Evolutionary conservation across 2,329 filamentous ascomycete genomes (phyloP).

Genomic region (Ophiostoma sp.): DNA sequence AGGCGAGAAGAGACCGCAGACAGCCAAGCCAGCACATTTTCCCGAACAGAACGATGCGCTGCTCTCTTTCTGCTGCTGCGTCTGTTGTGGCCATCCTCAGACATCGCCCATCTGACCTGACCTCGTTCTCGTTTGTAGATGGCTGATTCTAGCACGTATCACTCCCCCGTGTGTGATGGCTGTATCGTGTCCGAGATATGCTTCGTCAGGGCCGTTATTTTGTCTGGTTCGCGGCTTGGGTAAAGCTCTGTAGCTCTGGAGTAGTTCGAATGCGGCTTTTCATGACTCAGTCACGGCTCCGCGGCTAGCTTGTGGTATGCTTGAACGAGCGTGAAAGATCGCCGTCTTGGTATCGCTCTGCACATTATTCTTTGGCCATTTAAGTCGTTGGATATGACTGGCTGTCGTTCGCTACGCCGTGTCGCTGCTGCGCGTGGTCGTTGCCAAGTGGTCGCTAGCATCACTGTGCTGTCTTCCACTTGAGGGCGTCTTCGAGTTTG

Average conservation of each 20-base stretch:
- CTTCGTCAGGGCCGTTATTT: not conserved
- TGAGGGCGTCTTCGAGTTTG: constrained; percentile 49
- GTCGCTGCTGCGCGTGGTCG: no score
- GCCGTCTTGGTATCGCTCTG: not conserved
- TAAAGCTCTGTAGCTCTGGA: not conserved
- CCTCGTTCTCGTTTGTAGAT: no score
- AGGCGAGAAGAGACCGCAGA: not conserved
- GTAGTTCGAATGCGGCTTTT: not conserved
- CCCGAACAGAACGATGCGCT: not conserved
- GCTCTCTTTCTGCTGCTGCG: not conserved
- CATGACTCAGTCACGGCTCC: not conserved
- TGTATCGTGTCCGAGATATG: not conserved
- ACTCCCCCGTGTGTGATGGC: no score
- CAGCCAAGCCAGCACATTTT: not conserved
- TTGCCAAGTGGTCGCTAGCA: not conserved
- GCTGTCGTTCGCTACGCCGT: no score
- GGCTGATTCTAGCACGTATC: no score
- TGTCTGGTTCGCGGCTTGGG: not conserved
- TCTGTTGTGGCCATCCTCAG: no score
- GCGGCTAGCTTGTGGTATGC: not conserved
- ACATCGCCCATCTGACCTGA: no score
- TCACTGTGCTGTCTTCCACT: constrained; percentile 44
- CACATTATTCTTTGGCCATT: not conserved
- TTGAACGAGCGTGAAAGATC: not conserved
- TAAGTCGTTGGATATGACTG: not conserved